Base-by-base conservation (phyloP, 2,329 filamentous ascomycete genomes). In the Diaporthe nobilis region DNA sequence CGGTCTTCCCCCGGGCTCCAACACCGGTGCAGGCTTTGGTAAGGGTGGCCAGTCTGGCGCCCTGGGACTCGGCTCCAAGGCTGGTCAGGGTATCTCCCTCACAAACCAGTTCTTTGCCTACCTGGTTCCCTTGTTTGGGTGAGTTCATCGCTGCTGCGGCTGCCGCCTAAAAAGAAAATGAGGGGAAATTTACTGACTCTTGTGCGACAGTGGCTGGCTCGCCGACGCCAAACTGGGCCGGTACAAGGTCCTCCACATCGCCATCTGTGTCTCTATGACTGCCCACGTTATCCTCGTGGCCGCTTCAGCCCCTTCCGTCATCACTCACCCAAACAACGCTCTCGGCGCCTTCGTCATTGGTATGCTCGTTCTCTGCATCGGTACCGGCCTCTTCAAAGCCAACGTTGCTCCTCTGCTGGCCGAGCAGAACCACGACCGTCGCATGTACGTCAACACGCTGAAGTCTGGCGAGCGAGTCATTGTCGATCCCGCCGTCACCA, bases 311-410 rank as follows among this genome's bases (percentile, higher is more conserved):
- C 93, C 93, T 0, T 80, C 82, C 4, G 90, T 94, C 65, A 92
- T 95, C 63, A 84, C 89, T 60, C 84, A 90, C 77, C 84, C 85
- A 49, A 88, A 91, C 22, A 86, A 87, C 17, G 87, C 92, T 0
- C 90, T 94, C 61, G 92, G 86, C 1, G 91, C 90, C 71, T 93
- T 95, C 79, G 88, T 95, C 80, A 90, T 95, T 81, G 93, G 93
- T n/a, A 85, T 88, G 44, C 80, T 89, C 47, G 81, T 81, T 34
- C 86, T 89, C 53, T 87, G 87, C 78, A 83, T 94, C 42, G 94
- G 94, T 58, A 94, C 93, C 1, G 94, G 94, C 77, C 93, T 94
- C 80, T 95, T 96, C 90, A 96, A 96, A 87, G 90, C 92, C 78
- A 96, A 96, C 81, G 93, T 96, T 58, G 92, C 92, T 0, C 92